These are phyloP conservation scores for Pyrrhoderma lamaoense DNA, from an alignment of 1,284 basidiomycete species.

Conservation along the genomic window DNA sequence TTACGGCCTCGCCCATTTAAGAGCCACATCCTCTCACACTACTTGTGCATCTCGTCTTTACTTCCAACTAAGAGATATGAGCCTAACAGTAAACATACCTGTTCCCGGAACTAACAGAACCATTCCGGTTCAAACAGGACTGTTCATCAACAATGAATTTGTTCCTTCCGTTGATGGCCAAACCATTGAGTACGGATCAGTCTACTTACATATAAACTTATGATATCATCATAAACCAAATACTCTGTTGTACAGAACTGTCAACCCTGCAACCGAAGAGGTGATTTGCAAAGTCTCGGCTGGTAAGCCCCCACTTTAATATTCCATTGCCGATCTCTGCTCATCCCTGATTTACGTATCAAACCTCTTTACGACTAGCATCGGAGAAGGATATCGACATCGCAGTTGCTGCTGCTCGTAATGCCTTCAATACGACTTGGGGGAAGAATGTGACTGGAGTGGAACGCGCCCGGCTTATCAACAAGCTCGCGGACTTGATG, in stretches of 20 bases:
- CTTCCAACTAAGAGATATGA: slow-evolving; percentile 12
- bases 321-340: not conserved
- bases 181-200: slow-evolving; percentile 45
- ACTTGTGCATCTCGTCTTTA: slow-evolving; percentile 2
- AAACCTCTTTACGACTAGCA: slow-evolving; percentile 32
- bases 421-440: slow-evolving; percentile 85
- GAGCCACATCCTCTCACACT: not conserved
- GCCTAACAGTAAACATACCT: slow-evolving; percentile 6
- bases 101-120: slow-evolving; percentile 35
- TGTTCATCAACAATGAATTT: slow-evolving; percentile 90
- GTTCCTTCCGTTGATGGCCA: slow-evolving; percentile 53
- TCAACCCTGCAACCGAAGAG: slow-evolving; percentile 74
- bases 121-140: slow-evolving; percentile 66
- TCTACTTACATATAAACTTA: not conserved
- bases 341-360: not conserved
- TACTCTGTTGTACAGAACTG: slow-evolving; percentile 33
- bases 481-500: slow-evolving; percentile 88
- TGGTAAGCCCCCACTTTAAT: slow-evolving; percentile 34
- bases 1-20: slow-evolving; percentile 1
- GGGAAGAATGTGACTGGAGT: slow-evolving; percentile 81
- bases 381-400: slow-evolving; percentile 73
- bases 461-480: slow-evolving; percentile 72
- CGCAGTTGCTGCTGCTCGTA: slow-evolving; percentile 78
- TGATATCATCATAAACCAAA: not conserved
- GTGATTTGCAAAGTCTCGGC: slow-evolving; percentile 58